A percentile compares a stretch with the other conserved stretches of the same genome.
These are phyloP conservation scores for Xenosphaeropsis pyriputrescens DNA, from an alignment of 2,329 filamentous ascomycete species.

Conservation along the genomic window DNA sequence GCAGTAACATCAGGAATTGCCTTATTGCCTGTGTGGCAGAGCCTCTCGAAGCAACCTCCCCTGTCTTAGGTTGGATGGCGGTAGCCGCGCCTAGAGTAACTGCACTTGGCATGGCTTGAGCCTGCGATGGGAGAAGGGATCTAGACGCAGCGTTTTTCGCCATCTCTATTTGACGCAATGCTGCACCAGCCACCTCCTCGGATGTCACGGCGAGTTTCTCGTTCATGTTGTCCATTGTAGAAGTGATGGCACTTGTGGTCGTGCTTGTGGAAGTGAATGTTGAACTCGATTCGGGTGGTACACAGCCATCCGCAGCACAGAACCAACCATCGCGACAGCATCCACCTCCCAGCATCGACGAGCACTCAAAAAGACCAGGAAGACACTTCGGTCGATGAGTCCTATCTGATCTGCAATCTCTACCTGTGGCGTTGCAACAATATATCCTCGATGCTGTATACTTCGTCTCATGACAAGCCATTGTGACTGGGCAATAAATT, in stretches of 20 bases:
- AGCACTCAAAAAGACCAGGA: conserved; percentile 9
- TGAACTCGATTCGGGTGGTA: conserved; percentile 2
- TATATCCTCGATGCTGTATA: conserved; percentile 12
- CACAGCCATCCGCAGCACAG: conserved; percentile 12
- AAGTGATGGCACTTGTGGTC: no score
- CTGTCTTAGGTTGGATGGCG: not conserved
- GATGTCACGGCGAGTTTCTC: no score
- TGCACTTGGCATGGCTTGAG: no score
- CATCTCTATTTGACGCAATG: no score
- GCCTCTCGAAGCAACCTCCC: not conserved
- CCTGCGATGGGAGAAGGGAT: no score
- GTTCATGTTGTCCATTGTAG: no score
- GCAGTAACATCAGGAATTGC: no score
- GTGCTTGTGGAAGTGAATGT: no score
- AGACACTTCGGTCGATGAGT: conserved; percentile 11
- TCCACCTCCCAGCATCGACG: conserved; percentile 10
- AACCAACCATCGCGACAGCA: conserved; percentile 10
- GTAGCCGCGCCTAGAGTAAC: no score
- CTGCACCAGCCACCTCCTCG: no score
- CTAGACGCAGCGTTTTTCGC: no score
- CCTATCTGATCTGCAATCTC: conserved; percentile 7
- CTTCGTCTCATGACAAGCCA: conserved; percentile 9
- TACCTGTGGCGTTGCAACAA: conserved; percentile 12
- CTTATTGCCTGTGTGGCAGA: no score
- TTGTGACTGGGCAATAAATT: conserved; percentile 15